A percentile compares a stretch with the other conserved stretches of the same genome.
phyloP scores from a whole-genome alignment of 2,329 filamentous ascomycete genomes.

The Diaporthe capsici region DNA sequence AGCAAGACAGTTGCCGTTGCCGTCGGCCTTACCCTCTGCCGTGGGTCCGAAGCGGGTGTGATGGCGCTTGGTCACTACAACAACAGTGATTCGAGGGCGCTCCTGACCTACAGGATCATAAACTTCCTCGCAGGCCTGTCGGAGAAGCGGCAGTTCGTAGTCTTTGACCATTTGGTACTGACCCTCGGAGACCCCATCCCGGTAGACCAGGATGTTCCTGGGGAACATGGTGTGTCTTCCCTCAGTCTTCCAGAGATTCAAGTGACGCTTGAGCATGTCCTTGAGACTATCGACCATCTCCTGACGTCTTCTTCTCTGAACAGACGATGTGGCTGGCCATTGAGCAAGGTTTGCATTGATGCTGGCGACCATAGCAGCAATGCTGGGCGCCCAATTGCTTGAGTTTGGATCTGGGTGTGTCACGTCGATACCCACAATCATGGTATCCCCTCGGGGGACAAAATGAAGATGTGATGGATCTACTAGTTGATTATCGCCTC shows the following conservation, averaged over 20 bases:
- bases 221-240: slow-evolving; percentile 65
- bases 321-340: slow-evolving; percentile 74
- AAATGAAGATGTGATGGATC: slow-evolving; percentile 63
- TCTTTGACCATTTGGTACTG: slow-evolving; percentile 74
- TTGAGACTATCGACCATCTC: slow-evolving; percentile 75
- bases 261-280: slow-evolving; percentile 72
- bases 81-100: slow-evolving; percentile 72
- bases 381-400: slow-evolving; percentile 73
- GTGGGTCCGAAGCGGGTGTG: slow-evolving; percentile 81
- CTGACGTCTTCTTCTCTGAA: slow-evolving; percentile 72
- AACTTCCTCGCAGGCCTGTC: slow-evolving; percentile 67
- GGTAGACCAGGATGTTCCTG: slow-evolving; percentile 79
- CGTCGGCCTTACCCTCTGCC: slow-evolving; percentile 58
- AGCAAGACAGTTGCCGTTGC: slow-evolving; percentile 68
- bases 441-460: slow-evolving; percentile 70
- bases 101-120: slow-evolving; percentile 69
- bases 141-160: slow-evolving; percentile 69
- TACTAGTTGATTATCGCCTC: slow-evolving; percentile 71
- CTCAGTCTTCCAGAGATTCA: slow-evolving; percentile 68
- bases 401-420: slow-evolving; percentile 80
- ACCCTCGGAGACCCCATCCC: slow-evolving; percentile 82
- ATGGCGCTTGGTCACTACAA: slow-evolving; percentile 83
- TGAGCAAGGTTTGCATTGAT: slow-evolving; percentile 72
- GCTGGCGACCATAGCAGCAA: slow-evolving; percentile 79
- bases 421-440: slow-evolving; percentile 81